Evolutionary conservation across 306 rosid genomes (phyloP).

Genomic region (Fragaria vesca): DNA sequence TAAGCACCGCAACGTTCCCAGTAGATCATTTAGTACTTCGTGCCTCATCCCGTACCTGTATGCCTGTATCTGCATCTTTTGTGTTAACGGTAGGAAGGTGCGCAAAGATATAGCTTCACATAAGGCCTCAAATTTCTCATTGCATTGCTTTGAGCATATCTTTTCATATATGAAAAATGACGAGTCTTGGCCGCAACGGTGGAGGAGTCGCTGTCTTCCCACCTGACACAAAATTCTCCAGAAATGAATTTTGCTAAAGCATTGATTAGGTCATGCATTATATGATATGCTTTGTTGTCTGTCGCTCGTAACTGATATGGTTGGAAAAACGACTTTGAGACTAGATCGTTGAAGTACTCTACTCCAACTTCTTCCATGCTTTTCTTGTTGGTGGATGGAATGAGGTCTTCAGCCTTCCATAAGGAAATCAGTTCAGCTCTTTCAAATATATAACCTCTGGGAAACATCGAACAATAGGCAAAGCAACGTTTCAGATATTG

Average conservation of each 20-base stretch:
- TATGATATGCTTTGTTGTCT: too few species aligned
- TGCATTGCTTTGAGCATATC: neutral
- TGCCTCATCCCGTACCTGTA: too few species aligned
- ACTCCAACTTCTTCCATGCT: neutral
- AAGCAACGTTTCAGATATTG: too few species aligned
- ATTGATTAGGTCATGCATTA: neutral
- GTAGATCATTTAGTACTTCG: neutral
- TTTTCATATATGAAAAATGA: conserved; percentile 1
- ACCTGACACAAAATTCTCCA: neutral
- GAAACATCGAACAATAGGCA: too few species aligned
- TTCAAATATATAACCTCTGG: too few species aligned
- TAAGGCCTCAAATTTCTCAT: neutral
- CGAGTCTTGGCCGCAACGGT: neutral
- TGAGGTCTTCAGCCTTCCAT: too few species aligned
- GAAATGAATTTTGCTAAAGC: neutral
- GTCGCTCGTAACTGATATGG: neutral
- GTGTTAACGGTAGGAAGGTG: neutral
- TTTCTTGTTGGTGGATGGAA: too few species aligned
- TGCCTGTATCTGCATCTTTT: too few species aligned
- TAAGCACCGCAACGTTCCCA: too few species aligned
- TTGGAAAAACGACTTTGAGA: neutral
- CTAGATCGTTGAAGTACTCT: neutral
- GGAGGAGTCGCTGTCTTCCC: neutral
- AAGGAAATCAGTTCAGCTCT: too few species aligned
- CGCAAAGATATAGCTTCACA: neutral